Base-by-base conservation (phyloP, 768 basidiomycete genomes). In the Mycena vitilis region DNA sequence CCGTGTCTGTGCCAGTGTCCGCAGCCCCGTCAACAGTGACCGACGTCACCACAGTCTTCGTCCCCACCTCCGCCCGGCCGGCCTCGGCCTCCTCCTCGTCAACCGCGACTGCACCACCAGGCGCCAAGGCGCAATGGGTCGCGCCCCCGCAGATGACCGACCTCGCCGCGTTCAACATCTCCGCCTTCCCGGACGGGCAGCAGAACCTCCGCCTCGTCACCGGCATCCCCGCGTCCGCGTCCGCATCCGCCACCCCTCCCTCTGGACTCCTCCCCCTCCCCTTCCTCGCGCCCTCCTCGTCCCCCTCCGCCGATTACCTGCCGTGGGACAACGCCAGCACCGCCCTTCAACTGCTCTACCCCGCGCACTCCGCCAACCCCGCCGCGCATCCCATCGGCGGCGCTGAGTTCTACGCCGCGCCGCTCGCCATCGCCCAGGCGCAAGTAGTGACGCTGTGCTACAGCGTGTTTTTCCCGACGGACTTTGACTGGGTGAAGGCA, bases 401-500 rank as follows among this genome's bases (percentile, higher is more conserved):
- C 2, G 87, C 91, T 0, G 87, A 93, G 71, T 94, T 95, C 76
- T 87, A 87, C 69, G 84, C 84, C 0, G 61, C 77, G 8, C 85
- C 85, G 0, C 66, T 86, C 30, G 75, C 86, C 30, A 74, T 92
- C 18, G 57, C 79, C 0, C 52, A 74, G 22, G 90, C 89, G 10
- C 71, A 65, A 25, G 90, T 83, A 68, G 88, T 90, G 34, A 86
- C 87, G 10, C 74, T 93, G 51, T 78, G 73, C 23, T 96, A 95
- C 76, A 89, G 88, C 75, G 88, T 94, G 12, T 95, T 89, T 78
- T 95, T 97, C 74, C 92, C 92, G 0, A 67, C 60, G 0, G 86
- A 88, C 68, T 96, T 95, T 70, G 84, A 91, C 60, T 96, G 89
- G 84, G 93, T 94, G 20, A 82, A 86, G 60, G 95, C 87, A 6